Evolutionary conservation across 2,329 filamentous ascomycete species (phyloP).

Genomic region (Fusarium transvaalense): DNA sequence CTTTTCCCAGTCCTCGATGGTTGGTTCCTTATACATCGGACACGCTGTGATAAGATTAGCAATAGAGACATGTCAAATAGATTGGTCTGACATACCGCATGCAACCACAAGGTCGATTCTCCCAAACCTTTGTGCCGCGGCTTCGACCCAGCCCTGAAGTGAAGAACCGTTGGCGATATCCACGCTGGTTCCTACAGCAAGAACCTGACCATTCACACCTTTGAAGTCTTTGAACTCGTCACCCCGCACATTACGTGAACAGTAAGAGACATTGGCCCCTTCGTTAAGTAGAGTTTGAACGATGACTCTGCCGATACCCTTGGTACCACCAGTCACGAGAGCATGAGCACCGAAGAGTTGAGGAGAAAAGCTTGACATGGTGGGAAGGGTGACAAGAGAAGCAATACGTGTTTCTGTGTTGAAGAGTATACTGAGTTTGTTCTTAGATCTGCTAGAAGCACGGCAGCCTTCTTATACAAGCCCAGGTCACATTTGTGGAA

Average conservation of each 20-base stretch:
- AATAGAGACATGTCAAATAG: accelerated
- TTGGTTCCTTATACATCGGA: constrained; percentile 18
- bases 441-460: not conserved
- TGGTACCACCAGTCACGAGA: constrained; percentile 29
- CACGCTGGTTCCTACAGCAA: constrained; percentile 38
- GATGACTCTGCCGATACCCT: constrained; percentile 45
- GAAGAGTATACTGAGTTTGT: not conserved
- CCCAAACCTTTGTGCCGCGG: constrained; percentile 7
- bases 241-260: constrained; percentile 33
- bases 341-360: constrained; percentile 16
- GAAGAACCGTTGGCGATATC: constrained; percentile 38
- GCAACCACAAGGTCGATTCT: constrained; percentile 21
- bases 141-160: constrained; percentile 10
- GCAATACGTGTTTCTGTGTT: too few relatives aligned
- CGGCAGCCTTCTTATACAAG: not conserved
- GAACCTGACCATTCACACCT: constrained; percentile 14
- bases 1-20: constrained; percentile 38
- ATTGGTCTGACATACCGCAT: not conserved
- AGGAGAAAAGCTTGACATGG: constrained; percentile 19
- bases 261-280: constrained; percentile 49
- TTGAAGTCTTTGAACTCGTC: constrained; percentile 42
- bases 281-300: constrained; percentile 40
- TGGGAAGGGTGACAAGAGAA: not conserved
- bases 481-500: accelerated
- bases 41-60: constrained; percentile 10